Base-by-base conservation (phyloP, 352 stramenopile species). In the Bremia lactucae region DNA sequence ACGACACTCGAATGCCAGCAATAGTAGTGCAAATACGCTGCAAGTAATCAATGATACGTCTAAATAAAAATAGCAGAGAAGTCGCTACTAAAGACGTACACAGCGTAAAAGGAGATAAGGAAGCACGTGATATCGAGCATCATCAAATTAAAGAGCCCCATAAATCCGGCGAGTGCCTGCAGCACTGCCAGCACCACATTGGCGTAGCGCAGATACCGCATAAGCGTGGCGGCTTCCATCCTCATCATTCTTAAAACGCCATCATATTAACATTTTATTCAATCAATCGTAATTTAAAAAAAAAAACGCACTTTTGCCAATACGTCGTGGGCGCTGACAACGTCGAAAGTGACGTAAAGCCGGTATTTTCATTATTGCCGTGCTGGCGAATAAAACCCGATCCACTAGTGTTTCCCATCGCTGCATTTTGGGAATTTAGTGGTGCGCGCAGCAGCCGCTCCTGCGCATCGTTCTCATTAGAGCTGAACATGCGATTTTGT, bases 71-170 rank as follows among this genome's bases (percentile, higher is more conserved):
- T 16, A 13, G n/a, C 1, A 13, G 28, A 33, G n/a, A 33, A 33
- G 4, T 13, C 7, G 10, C n/a, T 16, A 14, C 28, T 13, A 3
- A 29, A 29, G 8, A 28, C 47, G n/a, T 31, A 92, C 79, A 92
- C 83, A 55, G 77, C 70, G 59, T 92, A 92, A 51, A 86, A 57
- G 8, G 77, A 87, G 46, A 92, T 89, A 45, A 92, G 53, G 43
- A 92, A 92, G 57, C 70, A 87, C 48, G 80, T 92, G 55, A 92
- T 66, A 52, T 92, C 77, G 46, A 92, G 72, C 55, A 74, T 64
- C 36, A 85, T 69, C 51, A 92, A 62, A 49, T 92, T 78, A 46
- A 92, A 92, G 31, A 92, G 72, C 14, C 80, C 80, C 36, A 87
- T 49, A 56, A 92, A 90, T 16, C 80, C 80, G 11, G 77, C 73